These are phyloP conservation scores for Scedosporium boydii DNA, from an alignment of 2,329 filamentous ascomycete genomes.

Conservation along the genomic window DNA sequence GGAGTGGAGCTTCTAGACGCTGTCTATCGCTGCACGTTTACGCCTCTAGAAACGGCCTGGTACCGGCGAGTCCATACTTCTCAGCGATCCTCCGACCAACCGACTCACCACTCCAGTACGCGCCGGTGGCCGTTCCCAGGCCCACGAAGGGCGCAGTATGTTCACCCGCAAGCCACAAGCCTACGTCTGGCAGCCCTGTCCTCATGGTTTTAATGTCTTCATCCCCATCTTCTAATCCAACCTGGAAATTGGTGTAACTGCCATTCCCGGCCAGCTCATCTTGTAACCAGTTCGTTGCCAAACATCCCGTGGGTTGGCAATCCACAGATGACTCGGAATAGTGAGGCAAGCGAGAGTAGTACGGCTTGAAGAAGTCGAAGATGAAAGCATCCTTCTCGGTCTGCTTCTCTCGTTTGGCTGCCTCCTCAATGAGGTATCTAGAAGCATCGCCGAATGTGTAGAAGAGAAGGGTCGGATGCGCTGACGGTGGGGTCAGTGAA, in stretches of 20 bases:
- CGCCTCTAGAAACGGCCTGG: background rate
- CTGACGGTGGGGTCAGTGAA: slow-evolving; percentile 44
- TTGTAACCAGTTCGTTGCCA: slow-evolving; percentile 68
- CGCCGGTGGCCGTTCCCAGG: slow-evolving; percentile 79
- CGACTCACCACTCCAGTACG: slow-evolving; percentile 82
- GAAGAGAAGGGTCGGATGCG: slow-evolving; percentile 79
- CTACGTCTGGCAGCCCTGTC: slow-evolving; percentile 52
- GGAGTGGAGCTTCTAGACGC: background rate
- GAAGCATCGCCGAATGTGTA: slow-evolving; percentile 63
- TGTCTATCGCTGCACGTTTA: background rate
- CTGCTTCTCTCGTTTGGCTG: slow-evolving; percentile 30
- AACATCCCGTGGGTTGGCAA: slow-evolving; percentile 53
- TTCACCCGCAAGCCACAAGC: slow-evolving; percentile 81
- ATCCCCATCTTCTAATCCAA: slow-evolving; percentile 61
- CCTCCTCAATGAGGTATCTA: slow-evolving; percentile 36
- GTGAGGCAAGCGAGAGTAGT: slow-evolving; percentile 64
- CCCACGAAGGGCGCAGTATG: slow-evolving; percentile 87
- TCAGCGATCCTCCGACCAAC: slow-evolving; percentile 57
- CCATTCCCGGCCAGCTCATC: slow-evolving; percentile 75
- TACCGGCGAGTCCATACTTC: slow-evolving; percentile 31
- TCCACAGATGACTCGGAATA: slow-evolving; percentile 43
- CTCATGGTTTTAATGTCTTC: slow-evolving; percentile 59
- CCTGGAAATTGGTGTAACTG: slow-evolving; percentile 78
- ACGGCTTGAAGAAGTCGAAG: slow-evolving; percentile 62
- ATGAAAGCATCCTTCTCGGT: slow-evolving; percentile 45